Conservation (phyloP, 2,329 filamentous ascomycete genomes). For the Penicillium corylophilum region DNA sequence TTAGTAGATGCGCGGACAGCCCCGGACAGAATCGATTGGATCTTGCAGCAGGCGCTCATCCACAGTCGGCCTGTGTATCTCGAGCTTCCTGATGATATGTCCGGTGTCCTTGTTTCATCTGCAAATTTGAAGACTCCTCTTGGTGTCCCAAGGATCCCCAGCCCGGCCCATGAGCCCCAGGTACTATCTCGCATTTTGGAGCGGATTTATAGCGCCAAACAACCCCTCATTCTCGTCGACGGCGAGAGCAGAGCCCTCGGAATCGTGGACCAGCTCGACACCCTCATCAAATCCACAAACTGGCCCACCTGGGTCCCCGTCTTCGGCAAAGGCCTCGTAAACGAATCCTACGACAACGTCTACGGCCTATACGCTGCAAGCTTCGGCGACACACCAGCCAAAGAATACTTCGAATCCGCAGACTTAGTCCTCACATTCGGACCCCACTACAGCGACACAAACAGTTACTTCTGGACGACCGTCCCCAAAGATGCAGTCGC, state of each 20-base stretch:
- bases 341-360: conserved; percentile 50
- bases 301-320: conserved; percentile 51
- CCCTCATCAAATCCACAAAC: conserved; percentile 44
- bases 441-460: conserved; percentile 44
- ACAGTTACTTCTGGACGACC: conserved; percentile 72
- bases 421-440: conserved; percentile 42
- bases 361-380: conserved; percentile 51
- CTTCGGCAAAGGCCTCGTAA: conserved; percentile 53
- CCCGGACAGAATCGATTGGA: conserved; percentile 53
- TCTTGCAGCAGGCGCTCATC: conserved; percentile 51
- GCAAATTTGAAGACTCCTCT: conserved; percentile 21
- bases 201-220: conserved; percentile 47
- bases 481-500: conserved; percentile 72
- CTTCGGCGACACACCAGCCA: conserved; percentile 35
- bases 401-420: conserved; percentile 39
- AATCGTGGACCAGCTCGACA: conserved; percentile 45
- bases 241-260: conserved; percentile 48
- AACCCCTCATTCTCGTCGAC: conserved; percentile 55
- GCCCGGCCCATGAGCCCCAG: conserved; percentile 12
- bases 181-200: conserved; percentile 38
- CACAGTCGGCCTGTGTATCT: conserved; percentile 58
- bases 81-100: conserved; percentile 56
- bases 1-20: conserved; percentile 48
- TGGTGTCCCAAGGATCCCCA: conserved; percentile 11
- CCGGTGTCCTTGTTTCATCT: conserved; percentile 30